Evolutionary conservation across 73 alveolate species (phyloP), one percentile per base, ranked within the genome.

Genomic region (Tetrahymena malaccensis): DNA sequence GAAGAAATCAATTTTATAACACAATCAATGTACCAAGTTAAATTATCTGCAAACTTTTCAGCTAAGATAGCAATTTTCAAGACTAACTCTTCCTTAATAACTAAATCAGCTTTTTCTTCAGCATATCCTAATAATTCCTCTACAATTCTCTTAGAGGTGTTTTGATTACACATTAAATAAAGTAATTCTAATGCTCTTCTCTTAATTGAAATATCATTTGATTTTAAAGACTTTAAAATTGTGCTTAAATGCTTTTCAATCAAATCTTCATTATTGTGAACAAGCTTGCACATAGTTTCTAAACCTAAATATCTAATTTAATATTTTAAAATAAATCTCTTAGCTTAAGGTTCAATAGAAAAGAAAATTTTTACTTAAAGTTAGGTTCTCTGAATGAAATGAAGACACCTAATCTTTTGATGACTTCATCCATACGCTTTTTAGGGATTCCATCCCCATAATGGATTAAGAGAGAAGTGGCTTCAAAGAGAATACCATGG

Each of bases 1-100:
- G 98, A 98, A 96, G 98, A 99, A 84, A 99, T 98, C 96, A 99
- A 97, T 96, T 98, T 98, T 34, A 99, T 98, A 85, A 99, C 97
- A 17, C 98, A 99, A 97, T 99, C 99, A 34, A 98, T 98, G 95
- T 98, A 99, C 99, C 99, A 99, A 94, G 97, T 97, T 93, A 98
- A 97, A 94, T 99, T 98, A 43, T 97, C 98, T 43, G 99, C 99
- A 96, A 97, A 99, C 95, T 97, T 98, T 96, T 99, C 99, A n/a
- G 99, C 99, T 93, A 99, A 95, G 40, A 99, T 97, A 19, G 99
- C 99, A 13, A 99, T 98, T 96, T 99, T 99, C 85, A 98, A 98
- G 34, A 99, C 99, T 84, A 99, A 95, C 95, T 99, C 99, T 97
- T 99, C 99, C 96, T 99, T 98, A 84, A 99, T 98, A 93, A 98